Percentiles rank a stretch among this genome's conserved stretches.
phyloP scores from a whole-genome alignment of 2,329 filamentous ascomycete species.

The Aphanocladium album region DNA sequence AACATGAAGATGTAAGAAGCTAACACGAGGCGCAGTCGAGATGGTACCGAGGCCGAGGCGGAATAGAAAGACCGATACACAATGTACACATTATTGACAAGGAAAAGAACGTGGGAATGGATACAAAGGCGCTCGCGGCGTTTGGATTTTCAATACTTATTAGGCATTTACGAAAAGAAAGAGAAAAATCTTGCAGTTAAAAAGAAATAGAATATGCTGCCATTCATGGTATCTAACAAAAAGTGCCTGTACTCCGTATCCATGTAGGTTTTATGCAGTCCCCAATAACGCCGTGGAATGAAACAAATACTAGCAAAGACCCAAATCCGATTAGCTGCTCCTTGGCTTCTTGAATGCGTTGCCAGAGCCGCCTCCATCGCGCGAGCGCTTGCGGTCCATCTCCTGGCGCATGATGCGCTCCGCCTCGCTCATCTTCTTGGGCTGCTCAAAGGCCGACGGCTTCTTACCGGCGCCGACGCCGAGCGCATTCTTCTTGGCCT shows the following conservation, averaged over 20 bases:
- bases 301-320: neutral
- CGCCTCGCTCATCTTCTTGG: constrained; percentile 82
- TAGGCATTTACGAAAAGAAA: neutral
- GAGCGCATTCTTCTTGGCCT: constrained; percentile 65
- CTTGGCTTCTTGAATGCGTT: constrained; percentile 48
- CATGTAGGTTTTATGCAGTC: neutral
- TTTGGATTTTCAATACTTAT: neutral
- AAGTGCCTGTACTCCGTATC: neutral
- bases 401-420: constrained; percentile 88
- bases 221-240: constrained; percentile 27
- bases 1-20: neutral
- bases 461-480: constrained; percentile 58
- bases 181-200: neutral
- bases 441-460: constrained; percentile 49
- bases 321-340: constrained; percentile 21
- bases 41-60: constrained; percentile 43
- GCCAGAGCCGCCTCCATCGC: constrained; percentile 42
- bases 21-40: constrained; percentile 32
- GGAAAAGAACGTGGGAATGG: neutral
- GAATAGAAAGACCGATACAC: constrained; percentile 18
- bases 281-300: neutral
- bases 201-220: constrained; percentile 12
- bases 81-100: neutral
- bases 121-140: neutral
- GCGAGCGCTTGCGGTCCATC: constrained; percentile 62